Evolutionary conservation across 1,139 yeast species (phyloP).

Genomic region (Kodamaea suecica): DNA sequence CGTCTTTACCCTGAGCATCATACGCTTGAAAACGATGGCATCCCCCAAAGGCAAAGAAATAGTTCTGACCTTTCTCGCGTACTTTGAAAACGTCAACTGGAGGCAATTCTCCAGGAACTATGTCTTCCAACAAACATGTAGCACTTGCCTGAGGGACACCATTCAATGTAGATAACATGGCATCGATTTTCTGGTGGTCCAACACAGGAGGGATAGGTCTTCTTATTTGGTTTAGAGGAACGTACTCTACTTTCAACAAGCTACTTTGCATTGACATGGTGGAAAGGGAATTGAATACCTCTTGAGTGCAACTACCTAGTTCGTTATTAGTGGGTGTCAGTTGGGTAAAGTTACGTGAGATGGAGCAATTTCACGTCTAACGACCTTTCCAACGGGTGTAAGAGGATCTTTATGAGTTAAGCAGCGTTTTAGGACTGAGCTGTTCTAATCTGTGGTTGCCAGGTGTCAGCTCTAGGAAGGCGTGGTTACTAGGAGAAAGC

Average conservation of each 20-base stretch:
- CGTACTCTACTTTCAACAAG: slow-evolving; percentile 45
- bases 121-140: slow-evolving; percentile 57
- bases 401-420: too few species aligned
- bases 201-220: slow-evolving; percentile 85
- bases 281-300: too few species aligned
- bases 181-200: slow-evolving; percentile 65
- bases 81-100: slow-evolving; percentile 74
- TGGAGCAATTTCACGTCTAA: too few species aligned
- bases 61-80: slow-evolving; percentile 55
- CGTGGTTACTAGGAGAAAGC: too few species aligned
- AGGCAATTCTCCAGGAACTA: slow-evolving; percentile 64
- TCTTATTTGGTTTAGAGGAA: slow-evolving; percentile 63
- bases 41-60: slow-evolving; percentile 82
- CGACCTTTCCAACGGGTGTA: too few species aligned
- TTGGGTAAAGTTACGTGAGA: too few species aligned
- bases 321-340: too few species aligned
- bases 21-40: slow-evolving; percentile 83
- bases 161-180: slow-evolving; percentile 72
- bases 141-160: slow-evolving; percentile 63
- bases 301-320: too few species aligned
- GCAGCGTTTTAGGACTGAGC: too few species aligned
- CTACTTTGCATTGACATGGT: slow-evolving; percentile 39
- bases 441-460: too few species aligned
- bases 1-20: slow-evolving; percentile 39
- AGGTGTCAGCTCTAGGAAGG: too few species aligned